Evolutionary conservation across 1,284 basidiomycete genomes (phyloP).

Genomic region (Microbotryomycetes sp.): DNA sequence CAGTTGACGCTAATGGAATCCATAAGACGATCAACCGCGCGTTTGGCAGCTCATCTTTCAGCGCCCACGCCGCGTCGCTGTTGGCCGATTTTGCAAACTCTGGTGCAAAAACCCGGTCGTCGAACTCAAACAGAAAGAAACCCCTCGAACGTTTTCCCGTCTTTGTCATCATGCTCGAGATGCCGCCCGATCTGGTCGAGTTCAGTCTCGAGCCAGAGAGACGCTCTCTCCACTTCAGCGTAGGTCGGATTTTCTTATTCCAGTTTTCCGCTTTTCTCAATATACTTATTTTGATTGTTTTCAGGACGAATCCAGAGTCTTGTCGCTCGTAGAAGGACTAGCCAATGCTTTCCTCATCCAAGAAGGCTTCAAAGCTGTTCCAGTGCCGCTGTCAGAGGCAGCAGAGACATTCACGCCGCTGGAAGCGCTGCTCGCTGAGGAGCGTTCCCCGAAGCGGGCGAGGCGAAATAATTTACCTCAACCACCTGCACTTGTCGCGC

Average conservation of each 20-base stretch:
- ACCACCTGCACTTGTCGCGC: no score
- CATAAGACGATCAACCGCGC: slow-evolving; percentile 60
- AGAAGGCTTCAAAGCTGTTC: slow-evolving; percentile 53
- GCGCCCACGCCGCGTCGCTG: slow-evolving; percentile 47
- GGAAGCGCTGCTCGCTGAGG: no score
- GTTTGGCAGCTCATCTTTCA: slow-evolving; percentile 63
- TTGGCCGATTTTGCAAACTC: not conserved
- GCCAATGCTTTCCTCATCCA: slow-evolving; percentile 60
- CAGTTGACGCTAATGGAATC: slow-evolving; percentile 60
- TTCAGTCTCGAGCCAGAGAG: slow-evolving; percentile 72
- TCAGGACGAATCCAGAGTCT: slow-evolving; percentile 54
- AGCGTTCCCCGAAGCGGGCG: no score
- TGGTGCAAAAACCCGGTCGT: slow-evolving; percentile 45
- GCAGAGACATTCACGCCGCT: no score
- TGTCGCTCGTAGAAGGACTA: slow-evolving; percentile 54
- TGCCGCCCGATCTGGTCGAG: slow-evolving; percentile 62
- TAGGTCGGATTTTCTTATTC: slow-evolving; percentile 41
- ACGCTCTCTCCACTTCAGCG: slow-evolving; percentile 59
- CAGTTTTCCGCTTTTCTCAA: not conserved
- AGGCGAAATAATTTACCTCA: no score
- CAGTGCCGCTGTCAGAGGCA: no score
- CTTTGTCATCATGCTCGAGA: slow-evolving; percentile 67
- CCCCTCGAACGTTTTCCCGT: slow-evolving; percentile 61
- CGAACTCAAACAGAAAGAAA: slow-evolving; percentile 48
- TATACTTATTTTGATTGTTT: not conserved